Evolutionary conservation across 768 basidiomycete species (phyloP).

Genomic region (Rhizopogon vinicolor): DNA sequence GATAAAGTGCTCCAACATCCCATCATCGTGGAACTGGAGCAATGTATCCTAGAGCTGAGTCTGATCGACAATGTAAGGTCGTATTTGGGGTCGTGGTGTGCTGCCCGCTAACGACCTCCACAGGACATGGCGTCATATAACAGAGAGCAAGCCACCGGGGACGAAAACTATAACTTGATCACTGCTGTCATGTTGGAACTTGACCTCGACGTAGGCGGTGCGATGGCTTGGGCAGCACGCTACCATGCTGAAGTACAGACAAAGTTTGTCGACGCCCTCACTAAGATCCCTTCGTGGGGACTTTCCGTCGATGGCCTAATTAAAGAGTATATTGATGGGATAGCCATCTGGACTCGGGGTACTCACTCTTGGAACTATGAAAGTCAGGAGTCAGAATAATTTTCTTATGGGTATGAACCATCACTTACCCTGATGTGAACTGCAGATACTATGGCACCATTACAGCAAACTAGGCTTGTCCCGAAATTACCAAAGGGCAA

Average conservation of each 20-base stretch:
- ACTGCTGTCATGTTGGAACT: constrained; percentile 28
- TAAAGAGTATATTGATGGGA: constrained; percentile 17
- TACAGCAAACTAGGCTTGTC: constrained; percentile 15
- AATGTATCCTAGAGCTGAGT: constrained; percentile 13
- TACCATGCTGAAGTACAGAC: constrained; percentile 9
- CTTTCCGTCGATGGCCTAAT: constrained; percentile 18
- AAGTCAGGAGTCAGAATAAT: background rate
- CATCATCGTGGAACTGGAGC: constrained; percentile 5
- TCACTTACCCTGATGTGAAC: background rate
- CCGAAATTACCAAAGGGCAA: constrained; percentile 1
- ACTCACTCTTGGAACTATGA: constrained; percentile 27
- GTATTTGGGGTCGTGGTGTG: background rate
- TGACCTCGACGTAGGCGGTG: constrained; percentile 18
- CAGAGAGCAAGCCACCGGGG: constrained; percentile 28
- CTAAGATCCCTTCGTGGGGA: constrained; percentile 24
- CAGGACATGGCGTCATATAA: constrained; percentile 35
- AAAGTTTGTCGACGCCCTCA: constrained; percentile 17
- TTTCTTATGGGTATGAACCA: background rate
- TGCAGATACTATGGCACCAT: constrained; percentile 24
- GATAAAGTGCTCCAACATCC: constrained; percentile 29
- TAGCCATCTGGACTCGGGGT: constrained; percentile 23
- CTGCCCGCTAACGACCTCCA: background rate
- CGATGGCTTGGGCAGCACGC: constrained; percentile 21
- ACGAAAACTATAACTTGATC: constrained; percentile 30
- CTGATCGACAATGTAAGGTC: constrained; percentile 19